Base-by-base conservation (phyloP, 257 asterid species). In the Verbascum thapsus region DNA sequence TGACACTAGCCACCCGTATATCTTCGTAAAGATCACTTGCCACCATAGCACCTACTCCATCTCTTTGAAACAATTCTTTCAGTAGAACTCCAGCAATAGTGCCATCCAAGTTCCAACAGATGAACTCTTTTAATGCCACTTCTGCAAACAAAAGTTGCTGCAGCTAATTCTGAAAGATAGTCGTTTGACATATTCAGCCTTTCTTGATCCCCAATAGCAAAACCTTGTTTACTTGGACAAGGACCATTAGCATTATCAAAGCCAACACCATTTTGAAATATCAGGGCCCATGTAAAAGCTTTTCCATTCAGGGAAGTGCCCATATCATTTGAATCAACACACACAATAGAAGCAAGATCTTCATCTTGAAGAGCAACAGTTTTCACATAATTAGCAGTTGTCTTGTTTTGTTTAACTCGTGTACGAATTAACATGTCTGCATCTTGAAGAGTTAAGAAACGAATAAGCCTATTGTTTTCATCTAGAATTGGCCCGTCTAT, bases 1-100 rank as follows among this genome's bases (percentile, higher is more conserved):
- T 66, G 48, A 69, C 72, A 78, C 77, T 84, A 37, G 97, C 94
- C 87, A 80, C 81, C 59, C 96, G 78, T 72, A 92, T 80, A 67
- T 97, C 99, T 83, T 94, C 97, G 71, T 94, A 94, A 44, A 94
- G 94, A 82, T 89, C 97, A 54, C 99, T 94, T 44, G 97, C 91
- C 47, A 94, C 94, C 99, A 94, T 94, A 0, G 99, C 90, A 55
- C 97, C 97, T 4, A 87, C 95, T 69, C 96, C 96, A 61, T 86
- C 96, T 80, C 98, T 88, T 81, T 86, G 98, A 72, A 85, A 91
- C 84, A 91, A 72, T 62, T 91, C 98, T 78, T 86, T 86, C 35
- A 91, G 74, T 68, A 91, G 44, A 73, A 91, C 97, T 53, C 98
- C 98, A 69, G 88, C 95, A 67, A 77, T 75, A 64, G 96, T 91